A percentile compares a stretch with the other conserved stretches of the same genome.
Evolutionary conservation across 176 grass and related monocot species (phyloP).

Genomic region (Triticum aestivum): DNA sequence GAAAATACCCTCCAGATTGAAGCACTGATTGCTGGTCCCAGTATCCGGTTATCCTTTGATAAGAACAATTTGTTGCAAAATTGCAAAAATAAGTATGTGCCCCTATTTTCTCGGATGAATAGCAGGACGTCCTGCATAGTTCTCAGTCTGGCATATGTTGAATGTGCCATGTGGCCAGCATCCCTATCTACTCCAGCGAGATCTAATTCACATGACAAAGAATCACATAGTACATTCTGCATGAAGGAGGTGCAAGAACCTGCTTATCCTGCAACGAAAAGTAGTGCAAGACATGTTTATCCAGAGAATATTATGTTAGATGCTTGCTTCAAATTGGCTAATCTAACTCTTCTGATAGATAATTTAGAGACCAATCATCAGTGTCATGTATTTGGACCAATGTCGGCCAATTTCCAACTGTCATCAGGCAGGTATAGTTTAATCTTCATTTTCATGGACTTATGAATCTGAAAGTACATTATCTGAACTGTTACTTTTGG

Average conservation of each 20-base stretch:
- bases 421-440: constrained; percentile 66
- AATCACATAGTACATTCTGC: constrained; percentile 33
- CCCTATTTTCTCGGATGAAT: constrained; percentile 35
- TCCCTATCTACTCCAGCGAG: constrained; percentile 34
- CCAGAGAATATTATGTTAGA: constrained; percentile 40
- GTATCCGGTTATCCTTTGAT: constrained; percentile 55
- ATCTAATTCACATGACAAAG: constrained; percentile 41
- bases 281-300: constrained; percentile 43
- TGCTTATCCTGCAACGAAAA: constrained; percentile 17
- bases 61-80: constrained; percentile 28
- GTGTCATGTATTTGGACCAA: constrained; percentile 61
- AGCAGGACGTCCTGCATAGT: constrained; percentile 31
- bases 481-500: constrained; percentile 21
- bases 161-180: constrained; percentile 55
- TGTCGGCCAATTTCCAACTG: constrained; percentile 55
- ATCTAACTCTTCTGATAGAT: constrained; percentile 53
- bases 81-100: constrained; percentile 12
- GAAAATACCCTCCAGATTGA: constrained; percentile 47
- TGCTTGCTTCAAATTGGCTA: constrained; percentile 49
- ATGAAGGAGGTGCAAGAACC: constrained; percentile 22
- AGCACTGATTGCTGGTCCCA: constrained; percentile 49
- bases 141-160: constrained; percentile 53
- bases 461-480: background rate
- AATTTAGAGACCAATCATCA: constrained; percentile 55
- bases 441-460: constrained; percentile 26